A percentile compares a stretch with the other conserved stretches of the same genome.
These are phyloP conservation scores for Lyophyllum decastes DNA, from an alignment of 768 basidiomycete genomes.

Conservation along the genomic window DNA sequence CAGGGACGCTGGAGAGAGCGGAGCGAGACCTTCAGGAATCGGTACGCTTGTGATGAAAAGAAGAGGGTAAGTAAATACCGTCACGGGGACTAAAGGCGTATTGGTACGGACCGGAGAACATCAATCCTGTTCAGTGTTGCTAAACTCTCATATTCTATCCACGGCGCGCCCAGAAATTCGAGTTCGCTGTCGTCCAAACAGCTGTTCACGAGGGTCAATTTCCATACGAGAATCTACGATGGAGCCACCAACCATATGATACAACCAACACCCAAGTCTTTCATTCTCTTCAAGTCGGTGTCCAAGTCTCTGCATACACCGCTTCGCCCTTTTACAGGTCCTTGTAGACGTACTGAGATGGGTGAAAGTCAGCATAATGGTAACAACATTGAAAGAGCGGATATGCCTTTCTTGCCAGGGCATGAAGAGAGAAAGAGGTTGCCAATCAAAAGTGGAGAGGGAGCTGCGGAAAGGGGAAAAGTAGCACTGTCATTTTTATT, in stretches of 20 bases:
- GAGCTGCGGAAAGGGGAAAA: constrained; percentile 6
- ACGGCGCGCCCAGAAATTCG: constrained; percentile 82
- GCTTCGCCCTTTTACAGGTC: constrained; percentile 76
- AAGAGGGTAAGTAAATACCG: neutral
- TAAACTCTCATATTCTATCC: constrained; percentile 69
- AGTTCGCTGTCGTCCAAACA: constrained; percentile 88
- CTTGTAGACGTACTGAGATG: constrained; percentile 62
- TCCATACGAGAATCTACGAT: neutral
- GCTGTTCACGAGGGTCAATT: constrained; percentile 34
- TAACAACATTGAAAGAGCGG: neutral
- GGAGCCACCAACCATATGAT: constrained; percentile 68
- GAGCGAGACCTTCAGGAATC: constrained; percentile 87
- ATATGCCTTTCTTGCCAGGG: constrained; percentile 88
- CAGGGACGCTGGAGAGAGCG: constrained; percentile 54
- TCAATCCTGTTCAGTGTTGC: constrained; percentile 72
- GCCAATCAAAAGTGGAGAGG: constrained; percentile 51
- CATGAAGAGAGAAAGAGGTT: constrained; percentile 90
- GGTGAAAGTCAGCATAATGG: neutral
- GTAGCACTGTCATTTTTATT: neutral
- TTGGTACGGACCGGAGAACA: constrained; percentile 61
- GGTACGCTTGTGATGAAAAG: constrained; percentile 61
- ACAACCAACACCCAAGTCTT: constrained; percentile 70
- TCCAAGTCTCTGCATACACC: constrained; percentile 82
- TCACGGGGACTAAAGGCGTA: neutral
- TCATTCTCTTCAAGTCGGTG: constrained; percentile 78